Percentiles rank a stretch among this genome's conserved stretches.
Conservation (phyloP, 352 stramenopile genomes). For the Phytophthora citrophthora region DNA sequence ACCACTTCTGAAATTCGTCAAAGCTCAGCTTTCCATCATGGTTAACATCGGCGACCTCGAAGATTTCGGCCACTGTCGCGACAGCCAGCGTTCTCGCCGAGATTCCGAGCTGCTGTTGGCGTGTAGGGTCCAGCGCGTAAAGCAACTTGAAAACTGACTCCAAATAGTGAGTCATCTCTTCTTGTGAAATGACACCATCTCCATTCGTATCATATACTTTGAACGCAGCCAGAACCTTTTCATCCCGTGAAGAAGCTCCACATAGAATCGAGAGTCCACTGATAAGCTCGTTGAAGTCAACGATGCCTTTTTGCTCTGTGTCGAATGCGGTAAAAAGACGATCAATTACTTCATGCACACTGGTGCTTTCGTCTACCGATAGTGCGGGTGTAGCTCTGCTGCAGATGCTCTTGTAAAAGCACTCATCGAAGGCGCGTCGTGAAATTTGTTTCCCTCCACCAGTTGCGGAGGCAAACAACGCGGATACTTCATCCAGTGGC, state of each 20-base stretch:
- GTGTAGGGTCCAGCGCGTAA: slow-evolving; percentile 73
- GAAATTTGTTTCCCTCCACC: slow-evolving; percentile 64
- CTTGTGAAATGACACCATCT: slow-evolving; percentile 83
- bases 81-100: slow-evolving; percentile 65
- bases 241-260: slow-evolving; percentile 54
- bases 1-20: slow-evolving; percentile 89
- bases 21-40: slow-evolving; percentile 84
- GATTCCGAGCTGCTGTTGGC: slow-evolving; percentile 62
- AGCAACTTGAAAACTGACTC: slow-evolving; percentile 84
- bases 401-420: slow-evolving; percentile 78
- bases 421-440: slow-evolving; percentile 72
- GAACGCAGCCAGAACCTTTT: slow-evolving; percentile 80
- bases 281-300: slow-evolving; percentile 82
- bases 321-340: slow-evolving; percentile 84
- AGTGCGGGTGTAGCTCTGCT: slow-evolving; percentile 28
- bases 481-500: slow-evolving; percentile 61
- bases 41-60: slow-evolving; percentile 88
- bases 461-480: slow-evolving; percentile 59
- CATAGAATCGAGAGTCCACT: slow-evolving; percentile 80
- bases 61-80: slow-evolving; percentile 82
- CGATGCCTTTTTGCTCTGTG: slow-evolving; percentile 65
- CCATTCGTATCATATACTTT: slow-evolving; percentile 86
- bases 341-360: slow-evolving; percentile 77
- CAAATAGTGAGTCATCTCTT: slow-evolving; percentile 90
- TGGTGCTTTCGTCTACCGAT: slow-evolving; percentile 56